A percentile compares a stretch with the other conserved stretches of the same genome.
phyloP scores from a whole-genome alignment of 2,329 filamentous ascomycete genomes.

The Dothistroma septosporum region DNA sequence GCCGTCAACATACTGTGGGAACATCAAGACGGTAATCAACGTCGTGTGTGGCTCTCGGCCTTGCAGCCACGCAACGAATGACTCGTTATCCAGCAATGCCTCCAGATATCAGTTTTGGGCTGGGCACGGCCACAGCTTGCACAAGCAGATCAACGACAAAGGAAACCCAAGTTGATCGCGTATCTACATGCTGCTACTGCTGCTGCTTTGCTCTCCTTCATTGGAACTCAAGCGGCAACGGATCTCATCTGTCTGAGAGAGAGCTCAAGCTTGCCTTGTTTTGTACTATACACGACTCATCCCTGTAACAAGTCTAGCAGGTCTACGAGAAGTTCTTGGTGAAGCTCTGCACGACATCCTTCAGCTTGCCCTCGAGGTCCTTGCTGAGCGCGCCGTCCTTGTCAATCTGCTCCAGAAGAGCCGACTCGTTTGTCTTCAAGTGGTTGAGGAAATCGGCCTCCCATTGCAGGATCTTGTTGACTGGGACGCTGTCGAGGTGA shows the following conservation, averaged over 20 bases:
- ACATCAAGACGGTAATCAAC: no score
- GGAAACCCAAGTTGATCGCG: constrained; percentile 26
- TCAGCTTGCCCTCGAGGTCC: constrained; percentile 79
- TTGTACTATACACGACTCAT: constrained; percentile 34
- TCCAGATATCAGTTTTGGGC: no score
- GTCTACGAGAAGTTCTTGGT: constrained; percentile 80
- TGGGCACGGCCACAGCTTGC: no score
- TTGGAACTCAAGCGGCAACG: constrained; percentile 13
- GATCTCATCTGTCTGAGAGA: constrained; percentile 18
- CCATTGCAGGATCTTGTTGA: constrained; percentile 87
- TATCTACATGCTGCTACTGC: constrained; percentile 28
- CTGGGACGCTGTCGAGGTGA: constrained; percentile 81
- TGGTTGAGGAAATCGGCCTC: constrained; percentile 91
- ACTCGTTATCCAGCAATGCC: no score
- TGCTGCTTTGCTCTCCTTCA: constrained; percentile 15
- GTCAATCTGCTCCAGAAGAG: constrained; percentile 79
- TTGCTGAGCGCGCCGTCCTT: constrained; percentile 96
- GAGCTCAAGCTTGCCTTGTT: constrained; percentile 25
- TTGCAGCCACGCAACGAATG: no score
- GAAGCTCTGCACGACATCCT: constrained; percentile 72
- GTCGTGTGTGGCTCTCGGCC: no score
- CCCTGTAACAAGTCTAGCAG: constrained; percentile 17
- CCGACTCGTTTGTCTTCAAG: constrained; percentile 84
- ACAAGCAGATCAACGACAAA: constrained; percentile 15
- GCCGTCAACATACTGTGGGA: no score